A percentile compares a stretch with the other conserved stretches of the same genome.
Conservation (phyloP, 106 monocot genomes). For the Xerophyta viscosa region DNA sequence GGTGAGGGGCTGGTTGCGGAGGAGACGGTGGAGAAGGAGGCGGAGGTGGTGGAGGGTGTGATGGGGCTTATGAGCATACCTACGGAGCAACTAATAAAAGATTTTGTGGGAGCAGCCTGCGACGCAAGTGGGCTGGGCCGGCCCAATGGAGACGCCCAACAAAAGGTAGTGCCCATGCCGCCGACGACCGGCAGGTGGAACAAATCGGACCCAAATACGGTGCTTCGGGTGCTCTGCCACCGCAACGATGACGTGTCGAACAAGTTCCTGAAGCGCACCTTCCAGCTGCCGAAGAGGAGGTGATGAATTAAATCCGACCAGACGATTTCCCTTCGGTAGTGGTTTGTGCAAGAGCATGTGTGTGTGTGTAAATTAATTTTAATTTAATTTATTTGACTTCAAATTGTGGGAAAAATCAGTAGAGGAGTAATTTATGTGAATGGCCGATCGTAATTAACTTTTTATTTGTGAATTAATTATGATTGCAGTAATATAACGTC, state of each 20-base stretch:
- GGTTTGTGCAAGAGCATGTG: too few species aligned
- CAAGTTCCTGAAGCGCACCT: slow-evolving; percentile 7
- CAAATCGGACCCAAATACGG: slow-evolving; percentile 10
- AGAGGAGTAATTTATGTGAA: too few species aligned
- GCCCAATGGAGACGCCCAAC: background rate
- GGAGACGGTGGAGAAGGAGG: slow-evolving; percentile 13
- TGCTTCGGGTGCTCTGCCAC: slow-evolving; percentile 11
- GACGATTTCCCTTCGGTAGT: too few species aligned
- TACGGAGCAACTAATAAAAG: slow-evolving; percentile 8
- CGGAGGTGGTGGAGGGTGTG: slow-evolving; percentile 12
- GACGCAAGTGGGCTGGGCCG: slow-evolving; percentile 1
- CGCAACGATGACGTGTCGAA: slow-evolving; percentile 5
- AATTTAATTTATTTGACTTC: too few species aligned
- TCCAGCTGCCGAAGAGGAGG: slow-evolving; percentile 47
- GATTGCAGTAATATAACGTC: too few species aligned
- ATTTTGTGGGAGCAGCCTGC: slow-evolving; percentile 3
- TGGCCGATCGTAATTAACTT: too few species aligned
- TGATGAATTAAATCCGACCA: too few species aligned
- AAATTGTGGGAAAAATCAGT: too few species aligned
- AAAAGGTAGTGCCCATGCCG: slow-evolving; percentile 15
- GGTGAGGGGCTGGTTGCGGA: slow-evolving; percentile 8
- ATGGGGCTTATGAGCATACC: slow-evolving; percentile 4
- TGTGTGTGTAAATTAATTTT: too few species aligned
- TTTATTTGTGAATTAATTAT: too few species aligned
- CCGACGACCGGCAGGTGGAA: slow-evolving; percentile 12